Conservation (phyloP, 768 basidiomycete genomes). For the Sistotremastrum suecicum region DNA sequence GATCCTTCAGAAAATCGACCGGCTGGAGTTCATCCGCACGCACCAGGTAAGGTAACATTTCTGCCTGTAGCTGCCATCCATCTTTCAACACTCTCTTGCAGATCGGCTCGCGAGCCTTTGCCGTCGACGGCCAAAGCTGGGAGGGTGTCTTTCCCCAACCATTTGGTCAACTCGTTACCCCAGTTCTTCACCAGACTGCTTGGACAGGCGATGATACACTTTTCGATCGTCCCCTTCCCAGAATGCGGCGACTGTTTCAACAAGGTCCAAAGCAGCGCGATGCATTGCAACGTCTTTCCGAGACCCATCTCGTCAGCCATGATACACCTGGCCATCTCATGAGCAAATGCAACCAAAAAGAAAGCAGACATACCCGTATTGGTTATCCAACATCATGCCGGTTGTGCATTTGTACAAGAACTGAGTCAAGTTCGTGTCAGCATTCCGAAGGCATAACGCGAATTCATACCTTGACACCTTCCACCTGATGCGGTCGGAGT, state of each 20-base stretch:
- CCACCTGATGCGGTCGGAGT: slow-evolving; percentile 92
- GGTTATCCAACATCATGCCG: slow-evolving; percentile 82
- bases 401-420: slow-evolving; percentile 94
- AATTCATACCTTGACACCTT: slow-evolving; percentile 75
- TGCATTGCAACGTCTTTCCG: slow-evolving; percentile 94
- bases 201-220: slow-evolving; percentile 95
- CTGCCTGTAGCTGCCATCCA: slow-evolving; percentile 87
- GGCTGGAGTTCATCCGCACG: slow-evolving; percentile 6
- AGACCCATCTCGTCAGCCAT: slow-evolving; percentile 99
- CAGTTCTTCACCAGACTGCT: slow-evolving; percentile 96
- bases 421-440: slow-evolving; percentile 23
- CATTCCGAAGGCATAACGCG: slow-evolving; percentile 4
- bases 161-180: slow-evolving; percentile 97
- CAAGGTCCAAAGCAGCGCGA: slow-evolving; percentile 88
- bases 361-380: slow-evolving; percentile 26
- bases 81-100: slow-evolving; percentile 64
- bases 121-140: slow-evolving; percentile 85
- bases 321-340: slow-evolving; percentile 60
- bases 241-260: slow-evolving; percentile 89
- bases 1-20: not conserved
- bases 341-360: not conserved
- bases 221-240: slow-evolving; percentile 81
- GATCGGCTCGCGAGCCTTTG: slow-evolving; percentile 72
- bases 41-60: slow-evolving; percentile 86
- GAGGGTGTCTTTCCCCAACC: slow-evolving; percentile 79